Conservation (phyloP, 1,139 yeast genomes). For the Groenewaldozyma sp. region DNA sequence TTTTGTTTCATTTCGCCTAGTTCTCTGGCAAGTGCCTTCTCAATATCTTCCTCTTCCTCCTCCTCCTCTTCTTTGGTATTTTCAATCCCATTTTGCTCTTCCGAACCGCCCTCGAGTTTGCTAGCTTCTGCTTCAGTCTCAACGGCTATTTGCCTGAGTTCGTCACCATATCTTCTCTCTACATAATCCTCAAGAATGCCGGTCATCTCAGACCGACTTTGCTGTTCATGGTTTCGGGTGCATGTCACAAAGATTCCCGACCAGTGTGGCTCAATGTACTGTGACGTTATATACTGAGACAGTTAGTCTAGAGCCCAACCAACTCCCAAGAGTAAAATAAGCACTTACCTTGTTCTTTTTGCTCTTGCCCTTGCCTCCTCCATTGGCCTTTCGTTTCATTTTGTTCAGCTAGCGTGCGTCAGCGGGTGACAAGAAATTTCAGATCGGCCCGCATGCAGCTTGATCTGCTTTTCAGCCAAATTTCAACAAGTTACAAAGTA, state of each 20-base stretch:
- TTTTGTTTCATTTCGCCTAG: slow-evolving; percentile 46
- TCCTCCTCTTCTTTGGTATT: slow-evolving; percentile 29
- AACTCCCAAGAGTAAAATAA: not conserved
- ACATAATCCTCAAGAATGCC: slow-evolving; percentile 40
- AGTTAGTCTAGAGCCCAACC: not conserved
- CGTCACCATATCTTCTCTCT: slow-evolving; percentile 27
- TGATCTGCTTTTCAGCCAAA: too few species aligned
- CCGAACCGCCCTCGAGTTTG: too few species aligned
- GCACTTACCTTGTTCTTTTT: not conserved
- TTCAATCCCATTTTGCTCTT: slow-evolving; percentile 35
- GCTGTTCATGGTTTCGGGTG: slow-evolving; percentile 64
- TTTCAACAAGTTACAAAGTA: too few species aligned
- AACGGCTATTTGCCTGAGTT: not conserved
- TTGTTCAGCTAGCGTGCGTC: not conserved
- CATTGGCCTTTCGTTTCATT: not conserved
- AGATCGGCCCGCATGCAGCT: too few species aligned
- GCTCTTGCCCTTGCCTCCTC: not conserved
- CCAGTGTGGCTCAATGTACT: slow-evolving; percentile 58
- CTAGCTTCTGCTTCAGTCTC: slow-evolving; percentile 32
- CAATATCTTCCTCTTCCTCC: slow-evolving; percentile 43
- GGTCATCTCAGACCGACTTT: slow-evolving; percentile 65
- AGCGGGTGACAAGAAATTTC: too few species aligned
- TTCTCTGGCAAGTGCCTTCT: slow-evolving; percentile 66
- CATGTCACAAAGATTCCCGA: slow-evolving; percentile 84
- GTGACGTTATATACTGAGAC: not conserved